Evolutionary conservation across 257 asterid genomes (phyloP).

Genomic region (Plectranthus barbatus): DNA sequence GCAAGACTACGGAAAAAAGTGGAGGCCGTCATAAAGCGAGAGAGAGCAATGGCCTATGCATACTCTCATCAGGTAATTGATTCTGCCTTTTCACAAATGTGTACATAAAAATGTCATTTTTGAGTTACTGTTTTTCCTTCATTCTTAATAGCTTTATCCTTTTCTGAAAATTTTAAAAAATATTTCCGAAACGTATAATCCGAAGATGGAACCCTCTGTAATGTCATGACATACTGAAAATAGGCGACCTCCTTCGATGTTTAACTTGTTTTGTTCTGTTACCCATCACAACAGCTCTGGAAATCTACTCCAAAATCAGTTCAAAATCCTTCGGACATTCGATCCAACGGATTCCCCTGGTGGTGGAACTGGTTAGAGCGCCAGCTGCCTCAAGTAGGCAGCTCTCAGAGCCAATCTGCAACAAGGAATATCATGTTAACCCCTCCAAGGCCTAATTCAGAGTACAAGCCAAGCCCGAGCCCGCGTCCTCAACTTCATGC

Average conservation of each 20-base stretch:
- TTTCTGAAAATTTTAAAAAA: background rate
- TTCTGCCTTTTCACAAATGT: background rate
- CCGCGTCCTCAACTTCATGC: constrained; percentile 38
- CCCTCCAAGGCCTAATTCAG: constrained; percentile 57
- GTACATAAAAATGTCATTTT: background rate
- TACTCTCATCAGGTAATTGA: constrained; percentile 67
- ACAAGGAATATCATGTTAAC: constrained; percentile 28
- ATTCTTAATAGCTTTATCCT: background rate
- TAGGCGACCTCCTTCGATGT: background rate
- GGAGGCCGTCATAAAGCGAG: constrained; percentile 87
- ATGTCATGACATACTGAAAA: background rate
- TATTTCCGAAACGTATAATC: background rate
- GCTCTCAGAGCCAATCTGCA: constrained; percentile 32
- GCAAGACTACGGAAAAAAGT: constrained; percentile 55
- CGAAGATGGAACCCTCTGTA: background rate
- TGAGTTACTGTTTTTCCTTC: background rate
- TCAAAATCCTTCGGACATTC: constrained; percentile 34
- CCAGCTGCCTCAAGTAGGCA: constrained; percentile 40
- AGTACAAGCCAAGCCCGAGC: constrained; percentile 63
- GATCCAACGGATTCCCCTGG: constrained; percentile 67
- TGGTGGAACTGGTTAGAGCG: constrained; percentile 99
- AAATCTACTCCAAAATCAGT: constrained; percentile 42
- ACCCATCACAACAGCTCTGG: constrained; percentile 44
- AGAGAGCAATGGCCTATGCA: constrained; percentile 92
- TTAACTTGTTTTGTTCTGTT: background rate